These are phyloP conservation scores for Acacia melanoxylon DNA, from an alignment of 306 rosid genomes.

Conservation along the genomic window DNA sequence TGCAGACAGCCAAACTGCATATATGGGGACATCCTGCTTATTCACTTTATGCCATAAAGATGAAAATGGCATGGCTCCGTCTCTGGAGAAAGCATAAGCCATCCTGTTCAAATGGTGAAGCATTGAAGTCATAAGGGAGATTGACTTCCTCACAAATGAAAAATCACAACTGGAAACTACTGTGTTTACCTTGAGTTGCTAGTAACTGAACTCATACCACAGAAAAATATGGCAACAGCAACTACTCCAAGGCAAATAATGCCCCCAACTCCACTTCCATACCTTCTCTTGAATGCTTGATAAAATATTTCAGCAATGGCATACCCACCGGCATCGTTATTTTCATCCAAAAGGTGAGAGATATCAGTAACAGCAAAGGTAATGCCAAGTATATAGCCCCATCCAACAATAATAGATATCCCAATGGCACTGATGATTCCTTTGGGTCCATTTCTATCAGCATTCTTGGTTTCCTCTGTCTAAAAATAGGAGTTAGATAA, in stretches of 20 bases:
- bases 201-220: conserved; percentile 98
- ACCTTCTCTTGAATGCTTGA: conserved; percentile 81
- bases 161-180: background rate
- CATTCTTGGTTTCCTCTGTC: conserved; percentile 96
- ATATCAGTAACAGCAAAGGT: conserved; percentile 82
- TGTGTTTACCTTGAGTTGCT: conserved; percentile 87
- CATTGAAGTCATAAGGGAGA: conserved; percentile 21
- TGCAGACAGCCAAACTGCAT: conserved; percentile 93
- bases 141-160: conserved; percentile 9
- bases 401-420: conserved; percentile 85
- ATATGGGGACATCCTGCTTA: conserved; percentile 76
- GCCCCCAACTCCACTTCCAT: conserved; percentile 93
- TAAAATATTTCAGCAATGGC: conserved; percentile 96
- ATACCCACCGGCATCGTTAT: conserved; percentile 90
- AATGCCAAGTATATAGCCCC: conserved; percentile 87
- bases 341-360: conserved; percentile 65
- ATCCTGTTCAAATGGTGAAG: conserved; percentile 50
- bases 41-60: conserved; percentile 86
- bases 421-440: conserved; percentile 96
- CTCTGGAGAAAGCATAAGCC: conserved; percentile 98
- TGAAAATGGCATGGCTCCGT: conserved; percentile 97
- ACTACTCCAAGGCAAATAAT: conserved; percentile 82
- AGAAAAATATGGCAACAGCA: conserved; percentile 88
- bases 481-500: conserved; percentile 38
- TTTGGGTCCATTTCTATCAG: conserved; percentile 90